A percentile compares a stretch with the other conserved stretches of the same genome.
Evolutionary conservation across 2,329 filamentous ascomycete species (phyloP).

Genomic region (Lasiodiplodia sp.): DNA sequence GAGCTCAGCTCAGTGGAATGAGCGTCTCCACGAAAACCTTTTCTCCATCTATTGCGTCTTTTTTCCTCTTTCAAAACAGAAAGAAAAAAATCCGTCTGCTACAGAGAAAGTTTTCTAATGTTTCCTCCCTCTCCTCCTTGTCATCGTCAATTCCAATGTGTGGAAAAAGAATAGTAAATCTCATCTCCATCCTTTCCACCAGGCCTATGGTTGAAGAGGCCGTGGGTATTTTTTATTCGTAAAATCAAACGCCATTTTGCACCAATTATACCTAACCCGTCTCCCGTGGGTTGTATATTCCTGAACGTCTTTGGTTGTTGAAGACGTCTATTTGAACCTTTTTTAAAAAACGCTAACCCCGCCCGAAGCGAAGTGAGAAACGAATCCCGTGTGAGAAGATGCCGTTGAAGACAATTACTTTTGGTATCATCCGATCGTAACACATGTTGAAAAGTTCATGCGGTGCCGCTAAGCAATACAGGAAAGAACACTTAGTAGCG

Average conservation of each 20-base stretch:
- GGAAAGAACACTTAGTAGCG: conserved; percentile 45
- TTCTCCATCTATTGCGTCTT: conserved; percentile 9
- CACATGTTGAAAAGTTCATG: conserved; percentile 59
- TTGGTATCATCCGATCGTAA: conserved; percentile 67
- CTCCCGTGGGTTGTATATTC: neutral
- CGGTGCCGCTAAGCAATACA: conserved; percentile 38
- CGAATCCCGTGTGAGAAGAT: conserved; percentile 43
- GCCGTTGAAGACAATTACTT: conserved; percentile 70
- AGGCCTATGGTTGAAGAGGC: conserved; percentile 26
- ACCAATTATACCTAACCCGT: neutral
- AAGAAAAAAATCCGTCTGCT: neutral
- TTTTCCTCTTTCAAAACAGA: neutral
- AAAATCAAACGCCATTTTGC: conserved; percentile 21
- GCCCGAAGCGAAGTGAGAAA: conserved; percentile 17
- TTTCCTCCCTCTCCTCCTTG: neutral
- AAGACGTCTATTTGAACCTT: conserved; percentile 21
- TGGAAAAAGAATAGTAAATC: neutral
- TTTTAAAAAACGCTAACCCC: conserved; percentile 17
- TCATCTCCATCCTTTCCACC: neutral
- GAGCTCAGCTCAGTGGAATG: conserved; percentile 9
- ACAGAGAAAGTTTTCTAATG: neutral
- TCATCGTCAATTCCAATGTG: neutral
- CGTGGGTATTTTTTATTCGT: conserved; percentile 20
- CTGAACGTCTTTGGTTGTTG: conserved; percentile 26
- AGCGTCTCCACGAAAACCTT: conserved; percentile 14